Conservation (phyloP, 148 eudicot species). For the Chenopodium album region DNA sequence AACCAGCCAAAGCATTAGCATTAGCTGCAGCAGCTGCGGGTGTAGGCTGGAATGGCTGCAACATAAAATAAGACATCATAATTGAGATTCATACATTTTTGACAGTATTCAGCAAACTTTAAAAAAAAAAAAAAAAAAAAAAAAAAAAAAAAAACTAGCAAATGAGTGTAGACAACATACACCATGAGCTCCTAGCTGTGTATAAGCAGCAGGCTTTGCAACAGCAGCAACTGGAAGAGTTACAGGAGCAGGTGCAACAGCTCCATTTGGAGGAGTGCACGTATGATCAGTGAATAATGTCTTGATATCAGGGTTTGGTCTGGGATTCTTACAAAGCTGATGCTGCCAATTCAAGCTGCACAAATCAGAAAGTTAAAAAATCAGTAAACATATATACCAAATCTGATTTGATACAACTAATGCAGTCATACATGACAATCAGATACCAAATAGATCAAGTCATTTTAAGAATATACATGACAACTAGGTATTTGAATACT, state of each 20-base stretch:
- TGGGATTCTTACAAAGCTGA: conserved; percentile 85
- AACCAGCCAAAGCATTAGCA: conserved; percentile 90
- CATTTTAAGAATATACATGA: too few species aligned
- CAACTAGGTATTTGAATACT: too few species aligned
- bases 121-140: conserved; percentile 7
- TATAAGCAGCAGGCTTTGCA: conserved; percentile 68
- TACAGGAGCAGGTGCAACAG: conserved; percentile 66
- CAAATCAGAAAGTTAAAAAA: conserved; percentile 9
- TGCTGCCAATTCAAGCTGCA: conserved; percentile 96
- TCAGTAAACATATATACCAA: conserved; percentile 9
- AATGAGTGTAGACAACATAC: conserved; percentile 38
- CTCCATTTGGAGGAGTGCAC: conserved; percentile 74
- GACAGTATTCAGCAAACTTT: background rate
- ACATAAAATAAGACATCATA: background rate
- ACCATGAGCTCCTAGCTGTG: conserved; percentile 78
- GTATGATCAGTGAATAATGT: conserved; percentile 82
- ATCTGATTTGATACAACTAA: background rate
- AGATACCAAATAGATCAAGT: background rate
- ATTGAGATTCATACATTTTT: background rate
- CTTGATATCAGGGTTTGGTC: conserved; percentile 86
- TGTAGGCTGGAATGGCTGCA: conserved; percentile 80
- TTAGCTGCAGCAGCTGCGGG: conserved; percentile 69
- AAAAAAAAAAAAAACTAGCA: background rate
- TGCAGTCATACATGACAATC: background rate
- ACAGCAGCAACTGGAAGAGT: conserved; percentile 64